Evolutionary conservation across 1,284 basidiomycete genomes (phyloP), one percentile per base, ranked within the genome.

Genomic region (Ustanciosporium gigantosporum): DNA sequence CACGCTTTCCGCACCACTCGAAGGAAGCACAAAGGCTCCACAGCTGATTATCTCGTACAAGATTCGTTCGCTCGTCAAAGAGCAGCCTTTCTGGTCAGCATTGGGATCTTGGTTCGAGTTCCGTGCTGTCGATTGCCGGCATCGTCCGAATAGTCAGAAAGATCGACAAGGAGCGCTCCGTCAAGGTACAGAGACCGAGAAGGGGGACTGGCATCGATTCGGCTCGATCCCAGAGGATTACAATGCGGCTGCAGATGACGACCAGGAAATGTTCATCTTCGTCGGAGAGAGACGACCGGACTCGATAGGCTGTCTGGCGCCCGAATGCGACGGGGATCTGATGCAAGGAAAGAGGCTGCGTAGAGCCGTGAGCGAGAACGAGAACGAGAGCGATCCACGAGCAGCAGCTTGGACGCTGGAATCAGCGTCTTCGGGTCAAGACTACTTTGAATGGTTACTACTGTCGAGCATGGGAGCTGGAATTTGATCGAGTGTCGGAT

Each of bases 101-200:
- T 88, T 92, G 60, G 88, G 89, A 15, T 77, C 87, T 1, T 92
- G 88, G 89, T 92, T 91, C 79, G 75, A 81, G 7, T 88, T 87
- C 56, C 73, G 79, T 34, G 85, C 87, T 2, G 85, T 90, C 3
- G 42, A 60, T 35, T 72, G 66, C 41, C 49, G 42, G 24, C 34
- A 41, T 21, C 36, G 38, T 11, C 36, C 4, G 41, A 16, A 32
- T 20, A 27, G 48, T 41, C 22, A 40, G 29, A 17, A 46, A 17
- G 38, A 48, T 23, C 35, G 49, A 19, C 39, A 25, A 29, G 43
- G 27, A 36, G 34, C 29, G 7, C 25, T 5, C 34, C 47, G 17
- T 34, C 45, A 4, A 29, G 19, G 23, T 9, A 25, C 31, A 11
- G 21, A 23, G 9, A 4, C 16, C 25, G 29, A 19, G 3, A 21